Evolutionary conservation across 192 early-diverging fungal genomes (phyloP), one percentile per base, ranked within the genome.

Genomic region (Backusella australiensis): DNA sequence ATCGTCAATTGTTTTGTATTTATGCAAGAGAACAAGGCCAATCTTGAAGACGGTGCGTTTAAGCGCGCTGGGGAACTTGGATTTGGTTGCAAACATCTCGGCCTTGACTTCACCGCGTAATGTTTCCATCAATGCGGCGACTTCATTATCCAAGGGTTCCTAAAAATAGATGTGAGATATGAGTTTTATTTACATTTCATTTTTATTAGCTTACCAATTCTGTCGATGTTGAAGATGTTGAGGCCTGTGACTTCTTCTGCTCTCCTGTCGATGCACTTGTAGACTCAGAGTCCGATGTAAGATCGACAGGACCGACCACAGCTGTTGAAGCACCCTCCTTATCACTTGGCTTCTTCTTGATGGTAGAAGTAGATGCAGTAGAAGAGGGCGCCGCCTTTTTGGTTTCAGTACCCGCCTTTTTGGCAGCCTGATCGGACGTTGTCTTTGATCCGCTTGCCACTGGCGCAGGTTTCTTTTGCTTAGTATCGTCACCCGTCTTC

Each of bases 71-170:
- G 88, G 88, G 38, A 89, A 89, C 49, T 77, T 81, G 0, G 86
- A 71, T 42, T 89, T 89, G 34, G 81, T 74, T 21, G 81, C 86
- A 84, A 86, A 89, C 1, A 75, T 80, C 70, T 89, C 88, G 83
- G 81, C 75, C 35, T 38, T 53, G 21, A 77, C 81, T 12, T 83
- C 75, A 1, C 70, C 71, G 21, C 73, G 76, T 6, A 87, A 74
- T 4, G 42, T 65, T 7, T 81, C 49, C 35, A 81, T 78, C 0
- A 80, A 52, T 26, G 35, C 52, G 35, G 81, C 49, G 0, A 87
- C 76, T 36, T 82, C 76, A 6, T 78, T 72, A 75, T 78, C 75
- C 23, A 87, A 23, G 19, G 86, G 82, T 11, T 76, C 14, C 74
- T 75, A 67, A 44, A 6, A 2, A n/a, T 32, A 14, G 39, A 69